These are phyloP conservation scores for Asterionellopsis glacialis DNA, from an alignment of 108 stramenopile species.

Conservation along the genomic window DNA sequence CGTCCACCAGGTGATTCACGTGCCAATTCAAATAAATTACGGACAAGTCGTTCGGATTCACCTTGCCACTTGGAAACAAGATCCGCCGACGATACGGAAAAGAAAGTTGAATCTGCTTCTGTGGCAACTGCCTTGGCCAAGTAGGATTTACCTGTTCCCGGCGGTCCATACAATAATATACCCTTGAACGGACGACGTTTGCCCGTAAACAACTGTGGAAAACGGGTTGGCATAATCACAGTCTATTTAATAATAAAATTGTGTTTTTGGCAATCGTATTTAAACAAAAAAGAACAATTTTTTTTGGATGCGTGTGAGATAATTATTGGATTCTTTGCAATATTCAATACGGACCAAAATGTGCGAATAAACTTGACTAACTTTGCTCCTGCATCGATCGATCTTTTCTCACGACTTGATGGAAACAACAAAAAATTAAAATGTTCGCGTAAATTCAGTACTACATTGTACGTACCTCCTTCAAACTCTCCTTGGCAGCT, in stretches of 20 bases:
- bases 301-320: not conserved
- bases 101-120: slow-evolving; percentile 97
- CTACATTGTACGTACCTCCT: slow-evolving; percentile 62
- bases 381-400: too few relatives aligned
- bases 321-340: not conserved
- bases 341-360: not conserved
- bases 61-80: slow-evolving; percentile 99
- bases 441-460: too few relatives aligned
- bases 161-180: slow-evolving; percentile 94
- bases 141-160: slow-evolving; percentile 91
- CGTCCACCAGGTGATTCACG: slow-evolving; percentile 79
- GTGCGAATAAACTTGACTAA: not conserved
- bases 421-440: too few relatives aligned
- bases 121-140: slow-evolving; percentile 99
- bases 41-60: slow-evolving; percentile 94
- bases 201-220: slow-evolving; percentile 95
- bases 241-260: slow-evolving; percentile 66
- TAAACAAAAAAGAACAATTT: too few relatives aligned
- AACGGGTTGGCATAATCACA: slow-evolving; percentile 89
- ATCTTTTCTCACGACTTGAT: too few relatives aligned
- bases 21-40: slow-evolving; percentile 98
- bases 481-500: slow-evolving; percentile 92
- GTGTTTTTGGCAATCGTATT: too few relatives aligned
- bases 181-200: slow-evolving; percentile 92
- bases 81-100: slow-evolving; percentile 94